Evolutionary conservation across 2,329 filamentous ascomycete species (phyloP), one percentile per base, ranked within the genome.

Genomic region (Ceratocystis diversiconidia): DNA sequence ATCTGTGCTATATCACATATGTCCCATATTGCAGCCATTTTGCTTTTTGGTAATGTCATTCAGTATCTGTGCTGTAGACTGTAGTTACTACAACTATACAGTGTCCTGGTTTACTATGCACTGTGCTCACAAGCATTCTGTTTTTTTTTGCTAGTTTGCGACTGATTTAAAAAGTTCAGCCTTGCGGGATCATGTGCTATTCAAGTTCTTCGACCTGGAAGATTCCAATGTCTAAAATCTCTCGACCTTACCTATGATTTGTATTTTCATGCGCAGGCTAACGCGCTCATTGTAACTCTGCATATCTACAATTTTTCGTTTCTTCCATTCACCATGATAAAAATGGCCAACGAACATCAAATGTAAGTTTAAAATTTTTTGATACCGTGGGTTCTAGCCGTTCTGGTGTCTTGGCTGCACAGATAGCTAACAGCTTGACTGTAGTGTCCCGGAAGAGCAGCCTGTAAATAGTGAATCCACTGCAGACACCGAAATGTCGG

Each of bases 51-150:
- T 12, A 5, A 15, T 41, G 36, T 41, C 36, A 41, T 15, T 41
- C 36, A 41, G 1, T 1, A 41, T 41, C 36, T 12, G 32, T 12
- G 32, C 32, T 36, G 7, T 10, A 10, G 22, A 25, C 10, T 15
- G 19, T 12, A 25, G 8, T 5, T 25, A 15, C 48, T 15, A 2
- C 28, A 1, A 2, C 0, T 1, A 5, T 2, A 25, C 22, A 28
- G 22, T 28, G 12, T 36, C 32, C 0, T 12, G 2, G 1, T 10
- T 0, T 10, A 0, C 10, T 3, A 15, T 25, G 12, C 48, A 52
- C 48, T 8, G 48, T 52, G 15, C 22, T 1, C 3, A 1, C 22
- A 28, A 15, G 48, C 48, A 52, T 4, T 19, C 19, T 25, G 5
- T 1, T 15, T 52, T 52, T 25, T 52, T 52, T 52, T 41, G 36